These are phyloP conservation scores for Calocybe indica DNA, from an alignment of 768 basidiomycete species.

Conservation along the genomic window DNA sequence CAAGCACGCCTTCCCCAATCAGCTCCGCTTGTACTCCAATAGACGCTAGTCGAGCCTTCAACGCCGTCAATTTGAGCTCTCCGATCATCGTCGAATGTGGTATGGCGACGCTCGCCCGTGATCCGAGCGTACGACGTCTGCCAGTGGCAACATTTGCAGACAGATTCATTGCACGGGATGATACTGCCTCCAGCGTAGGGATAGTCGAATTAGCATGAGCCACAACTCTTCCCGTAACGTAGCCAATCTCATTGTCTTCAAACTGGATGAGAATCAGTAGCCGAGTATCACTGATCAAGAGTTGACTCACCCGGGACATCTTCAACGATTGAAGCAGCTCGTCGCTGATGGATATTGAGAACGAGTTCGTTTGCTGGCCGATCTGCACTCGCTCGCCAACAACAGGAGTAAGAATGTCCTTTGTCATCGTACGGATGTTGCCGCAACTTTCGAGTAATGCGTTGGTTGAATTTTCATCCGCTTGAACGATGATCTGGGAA, in stretches of 20 bases:
- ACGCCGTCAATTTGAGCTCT: constrained; percentile 85
- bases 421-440: constrained; percentile 85
- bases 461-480: constrained; percentile 57
- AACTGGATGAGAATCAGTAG: constrained; percentile 46
- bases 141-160: constrained; percentile 17
- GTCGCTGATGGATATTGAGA: constrained; percentile 91
- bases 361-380: constrained; percentile 93
- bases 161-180: constrained; percentile 20
- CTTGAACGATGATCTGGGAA: constrained; percentile 82
- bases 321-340: constrained; percentile 71
- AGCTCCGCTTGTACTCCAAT: constrained; percentile 87
- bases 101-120: constrained; percentile 59
- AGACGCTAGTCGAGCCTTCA: constrained; percentile 74
- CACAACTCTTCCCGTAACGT: constrained; percentile 82
- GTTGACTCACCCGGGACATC: constrained; percentile 67
- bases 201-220: constrained; percentile 84
- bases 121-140: constrained; percentile 47
- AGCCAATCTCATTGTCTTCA: constrained; percentile 96
- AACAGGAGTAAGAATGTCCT: constrained; percentile 80
- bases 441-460: constrained; percentile 76
- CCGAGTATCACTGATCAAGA: background rate
- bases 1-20: constrained; percentile 93
- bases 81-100: constrained; percentile 96
- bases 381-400: constrained; percentile 80
- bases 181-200: constrained; percentile 75